Percentiles rank a stretch among this genome's conserved stretches.
Evolutionary conservation across 305 asterid species (phyloP).

Genomic region (Fraxinus sp.): DNA sequence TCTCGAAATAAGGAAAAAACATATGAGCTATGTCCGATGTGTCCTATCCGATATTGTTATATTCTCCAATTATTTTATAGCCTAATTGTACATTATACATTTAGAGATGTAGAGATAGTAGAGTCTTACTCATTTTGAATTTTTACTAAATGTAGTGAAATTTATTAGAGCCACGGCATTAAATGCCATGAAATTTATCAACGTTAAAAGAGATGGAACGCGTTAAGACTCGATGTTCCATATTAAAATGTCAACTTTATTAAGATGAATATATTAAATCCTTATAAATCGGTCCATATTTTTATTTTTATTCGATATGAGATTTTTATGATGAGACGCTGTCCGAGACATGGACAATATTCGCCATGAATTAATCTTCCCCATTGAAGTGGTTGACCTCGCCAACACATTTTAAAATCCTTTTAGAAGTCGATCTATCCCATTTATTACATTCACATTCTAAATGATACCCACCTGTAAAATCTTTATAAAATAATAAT

Average conservation of each 20-base stretch:
- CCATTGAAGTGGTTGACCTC: conserved; percentile 6
- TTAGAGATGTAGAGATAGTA: not conserved
- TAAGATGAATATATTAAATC: too few relatives aligned
- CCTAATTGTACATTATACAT: too few relatives aligned
- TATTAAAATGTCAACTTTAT: too few relatives aligned
- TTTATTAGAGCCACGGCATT: not conserved
- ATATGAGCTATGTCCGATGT: too few relatives aligned
- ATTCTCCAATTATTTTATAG: not conserved
- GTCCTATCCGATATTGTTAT: not conserved
- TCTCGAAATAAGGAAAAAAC: not conserved
- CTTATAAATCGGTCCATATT: too few relatives aligned
- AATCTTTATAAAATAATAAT: not conserved
- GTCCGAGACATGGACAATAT: not conserved
- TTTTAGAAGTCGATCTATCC: conserved; percentile 3
- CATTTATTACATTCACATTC: not conserved
- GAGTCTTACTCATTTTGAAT: not conserved
- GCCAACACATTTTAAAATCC: conserved; percentile 7
- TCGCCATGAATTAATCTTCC: conserved; percentile 15
- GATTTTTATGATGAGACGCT: not conserved
- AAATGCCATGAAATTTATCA: not conserved
- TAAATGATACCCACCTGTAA: not conserved
- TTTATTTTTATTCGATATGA: too few relatives aligned
- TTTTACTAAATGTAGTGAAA: not conserved
- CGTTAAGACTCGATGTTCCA: too few relatives aligned
- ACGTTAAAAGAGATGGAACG: not conserved